Conservation (phyloP, 2,329 filamentous ascomycete genomes). For the Colletotrichum somersetense region DNA sequence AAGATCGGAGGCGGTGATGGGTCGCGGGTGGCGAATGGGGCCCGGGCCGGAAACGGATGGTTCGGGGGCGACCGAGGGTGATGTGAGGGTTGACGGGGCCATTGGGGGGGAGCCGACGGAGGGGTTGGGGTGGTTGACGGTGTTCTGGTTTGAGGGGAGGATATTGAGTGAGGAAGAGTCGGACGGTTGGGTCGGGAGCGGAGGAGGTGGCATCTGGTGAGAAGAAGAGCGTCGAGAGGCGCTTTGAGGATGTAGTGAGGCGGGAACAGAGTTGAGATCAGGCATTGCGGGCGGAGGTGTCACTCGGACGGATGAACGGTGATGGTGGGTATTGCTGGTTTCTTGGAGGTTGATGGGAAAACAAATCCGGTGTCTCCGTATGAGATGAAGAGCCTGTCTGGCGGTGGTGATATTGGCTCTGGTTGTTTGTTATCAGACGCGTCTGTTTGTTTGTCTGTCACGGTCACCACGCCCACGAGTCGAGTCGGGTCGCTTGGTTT, state of each 20-base stretch:
- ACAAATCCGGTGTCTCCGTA: slow-evolving; percentile 6
- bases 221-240: slow-evolving; percentile 59
- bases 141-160: slow-evolving; percentile 67
- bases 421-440: slow-evolving; percentile 19
- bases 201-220: slow-evolving; percentile 58
- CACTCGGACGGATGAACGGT: neutral
- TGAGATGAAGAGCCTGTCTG: neutral
- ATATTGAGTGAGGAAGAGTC: slow-evolving; percentile 61
- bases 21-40: slow-evolving; percentile 86
- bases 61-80: slow-evolving; percentile 42
- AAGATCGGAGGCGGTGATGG: slow-evolving; percentile 88
- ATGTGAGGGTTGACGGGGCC: slow-evolving; percentile 45
- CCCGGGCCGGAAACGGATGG: slow-evolving; percentile 69
- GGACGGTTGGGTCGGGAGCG: slow-evolving; percentile 44
- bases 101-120: slow-evolving; percentile 51
- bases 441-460: slow-evolving; percentile 18
- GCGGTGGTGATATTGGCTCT: neutral
- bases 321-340: slow-evolving; percentile 1
- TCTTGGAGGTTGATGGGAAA: neutral
- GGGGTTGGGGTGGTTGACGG: slow-evolving; percentile 57
- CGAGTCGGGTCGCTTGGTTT: slow-evolving; percentile 26
- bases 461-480: slow-evolving; percentile 19
- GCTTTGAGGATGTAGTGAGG: slow-evolving; percentile 61
- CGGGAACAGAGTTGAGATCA: slow-evolving; percentile 68
- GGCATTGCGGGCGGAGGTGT: slow-evolving; percentile 56